These are phyloP conservation scores for Urtica urens DNA, from an alignment of 306 rosid species.

Conservation along the genomic window DNA sequence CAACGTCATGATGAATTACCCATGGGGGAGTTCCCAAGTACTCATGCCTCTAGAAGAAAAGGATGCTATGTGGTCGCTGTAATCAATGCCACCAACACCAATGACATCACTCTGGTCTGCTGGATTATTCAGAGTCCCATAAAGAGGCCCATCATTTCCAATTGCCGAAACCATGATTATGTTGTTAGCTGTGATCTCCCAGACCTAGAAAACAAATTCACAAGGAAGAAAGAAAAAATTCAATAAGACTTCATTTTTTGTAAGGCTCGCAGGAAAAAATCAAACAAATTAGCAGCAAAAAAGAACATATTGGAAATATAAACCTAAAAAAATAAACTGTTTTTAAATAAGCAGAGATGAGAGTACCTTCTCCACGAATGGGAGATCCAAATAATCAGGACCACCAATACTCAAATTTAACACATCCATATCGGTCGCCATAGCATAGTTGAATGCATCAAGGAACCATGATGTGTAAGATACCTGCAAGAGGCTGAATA, in stretches of 20 bases:
- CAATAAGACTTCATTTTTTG: neutral
- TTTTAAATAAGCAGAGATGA: neutral
- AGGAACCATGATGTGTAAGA: conserved; percentile 99
- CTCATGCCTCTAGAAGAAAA: conserved; percentile 99
- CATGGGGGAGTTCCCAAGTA: conserved; percentile 99
- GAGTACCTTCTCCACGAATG: conserved; percentile 88
- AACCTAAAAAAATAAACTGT: neutral
- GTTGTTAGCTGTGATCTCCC: conserved; percentile 96
- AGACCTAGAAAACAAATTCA: conserved; percentile 49
- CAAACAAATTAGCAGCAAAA: too few species aligned
- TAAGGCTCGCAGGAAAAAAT: too few species aligned
- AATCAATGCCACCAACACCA: conserved; percentile 98
- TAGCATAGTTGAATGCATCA: conserved; percentile 98
- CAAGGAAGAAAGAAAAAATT: neutral
- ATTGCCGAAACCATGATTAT: conserved; percentile 97
- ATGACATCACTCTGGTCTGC: conserved; percentile 96
- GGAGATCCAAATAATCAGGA: conserved; percentile 97
- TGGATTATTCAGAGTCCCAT: conserved; percentile 93
- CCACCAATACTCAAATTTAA: conserved; percentile 96
- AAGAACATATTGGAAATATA: too few species aligned
- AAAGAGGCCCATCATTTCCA: conserved; percentile 98
- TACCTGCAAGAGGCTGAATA: conserved; percentile 97
- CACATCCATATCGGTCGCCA: conserved; percentile 90
- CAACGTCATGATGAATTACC: conserved; percentile 32
- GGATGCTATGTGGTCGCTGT: conserved; percentile 94